phyloP scores from a whole-genome alignment of 2,329 filamentous ascomycete species.

The Diplodia scrobiculata region DNA sequence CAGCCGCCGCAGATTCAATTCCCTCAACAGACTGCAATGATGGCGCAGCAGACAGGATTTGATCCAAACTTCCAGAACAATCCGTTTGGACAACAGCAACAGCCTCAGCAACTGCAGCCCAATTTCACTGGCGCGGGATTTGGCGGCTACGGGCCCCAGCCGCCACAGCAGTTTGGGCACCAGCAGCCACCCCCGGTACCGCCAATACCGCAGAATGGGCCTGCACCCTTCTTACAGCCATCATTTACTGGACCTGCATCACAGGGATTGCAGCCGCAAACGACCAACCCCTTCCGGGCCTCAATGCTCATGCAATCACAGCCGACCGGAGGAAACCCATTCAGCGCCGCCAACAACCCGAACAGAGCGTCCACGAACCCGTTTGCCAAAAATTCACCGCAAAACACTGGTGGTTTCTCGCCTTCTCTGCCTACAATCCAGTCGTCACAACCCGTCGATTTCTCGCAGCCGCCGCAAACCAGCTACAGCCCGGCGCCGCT shows the following conservation, averaged over 20 bases:
- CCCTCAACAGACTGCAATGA: slow-evolving; percentile 33
- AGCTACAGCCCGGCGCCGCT: slow-evolving; percentile 44
- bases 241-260: slow-evolving; percentile 37
- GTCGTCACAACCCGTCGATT: slow-evolving; percentile 34
- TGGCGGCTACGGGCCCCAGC: slow-evolving; percentile 74
- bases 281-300: slow-evolving; percentile 86
- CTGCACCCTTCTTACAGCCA: slow-evolving; percentile 29
- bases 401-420: slow-evolving; percentile 35
- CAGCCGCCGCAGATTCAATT: slow-evolving; percentile 38
- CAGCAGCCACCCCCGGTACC: background rate
- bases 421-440: slow-evolving; percentile 31
- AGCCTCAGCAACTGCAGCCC: slow-evolving; percentile 52
- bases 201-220: slow-evolving; percentile 33
- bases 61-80: slow-evolving; percentile 40
- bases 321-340: slow-evolving; percentile 36
- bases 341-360: slow-evolving; percentile 42
- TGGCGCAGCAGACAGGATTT: slow-evolving; percentile 30
- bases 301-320: slow-evolving; percentile 33
- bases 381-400: slow-evolving; percentile 66
- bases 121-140: slow-evolving; percentile 77
- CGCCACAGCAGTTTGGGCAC: slow-evolving; percentile 54
- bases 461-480: slow-evolving; percentile 38
- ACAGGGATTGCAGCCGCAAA: slow-evolving; percentile 50
- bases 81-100: slow-evolving; percentile 46
- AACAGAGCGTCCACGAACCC: slow-evolving; percentile 78